Conservation (phyloP, 495 filamentous ascomycete genomes). For the Mycothermus thermophilus region DNA sequence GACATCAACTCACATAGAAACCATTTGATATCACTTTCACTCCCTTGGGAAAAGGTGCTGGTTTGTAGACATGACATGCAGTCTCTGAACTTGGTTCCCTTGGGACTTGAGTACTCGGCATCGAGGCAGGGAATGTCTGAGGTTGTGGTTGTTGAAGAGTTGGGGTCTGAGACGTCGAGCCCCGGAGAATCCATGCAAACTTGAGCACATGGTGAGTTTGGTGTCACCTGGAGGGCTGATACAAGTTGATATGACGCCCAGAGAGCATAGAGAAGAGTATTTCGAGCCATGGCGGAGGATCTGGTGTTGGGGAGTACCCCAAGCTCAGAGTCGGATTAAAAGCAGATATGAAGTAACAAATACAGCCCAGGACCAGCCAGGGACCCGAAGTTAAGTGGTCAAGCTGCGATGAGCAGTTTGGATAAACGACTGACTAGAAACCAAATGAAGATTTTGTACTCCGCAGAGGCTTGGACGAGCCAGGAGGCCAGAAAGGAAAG, state of each 20-base stretch:
- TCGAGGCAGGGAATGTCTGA: slow-evolving; percentile 36
- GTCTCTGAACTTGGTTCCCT: slow-evolving; percentile 31
- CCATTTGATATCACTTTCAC: slow-evolving; percentile 37
- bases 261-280: slow-evolving; percentile 10
- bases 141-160: slow-evolving; percentile 28
- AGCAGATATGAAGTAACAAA: too few species aligned
- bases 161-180: slow-evolving; percentile 30
- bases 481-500: too few species aligned
- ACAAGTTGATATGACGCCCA: slow-evolving; percentile 13
- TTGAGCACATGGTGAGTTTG: slow-evolving; percentile 37
- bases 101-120: slow-evolving; percentile 18
- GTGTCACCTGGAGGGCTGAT: slow-evolving; percentile 33
- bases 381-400: too few species aligned
- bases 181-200: slow-evolving; percentile 27
- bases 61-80: slow-evolving; percentile 40
- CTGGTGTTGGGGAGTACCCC: neutral
- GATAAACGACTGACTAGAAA: too few species aligned
- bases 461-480: too few species aligned
- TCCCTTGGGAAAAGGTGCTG: slow-evolving; percentile 29
- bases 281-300: slow-evolving; percentile 8
- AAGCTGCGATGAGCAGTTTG: too few species aligned
- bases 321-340: too few species aligned
- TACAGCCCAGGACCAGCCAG: too few species aligned
- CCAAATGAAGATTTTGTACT: too few species aligned
- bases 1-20: slow-evolving; percentile 33